Percentiles rank a stretch among this genome's conserved stretches.
These are phyloP conservation scores for Ascocoryne sarcoides DNA, from an alignment of 2,329 filamentous ascomycete species.

Conservation along the genomic window DNA sequence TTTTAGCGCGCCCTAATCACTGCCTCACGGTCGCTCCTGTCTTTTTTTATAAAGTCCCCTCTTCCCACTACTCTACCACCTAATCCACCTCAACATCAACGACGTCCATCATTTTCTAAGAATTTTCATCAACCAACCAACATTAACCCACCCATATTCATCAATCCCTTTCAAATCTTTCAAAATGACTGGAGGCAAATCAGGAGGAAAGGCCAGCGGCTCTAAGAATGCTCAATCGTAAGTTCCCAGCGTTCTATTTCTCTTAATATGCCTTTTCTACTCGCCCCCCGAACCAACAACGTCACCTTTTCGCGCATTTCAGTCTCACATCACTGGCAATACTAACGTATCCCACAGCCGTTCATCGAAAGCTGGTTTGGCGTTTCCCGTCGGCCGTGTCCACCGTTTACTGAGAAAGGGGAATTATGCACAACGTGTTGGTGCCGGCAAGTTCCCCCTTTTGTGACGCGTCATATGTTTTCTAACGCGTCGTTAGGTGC, in stretches of 20 bases:
- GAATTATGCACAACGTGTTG: conserved; percentile 99
- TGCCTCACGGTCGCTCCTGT: no score
- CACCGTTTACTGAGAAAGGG: conserved; percentile 98
- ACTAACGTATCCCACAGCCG: conserved; percentile 54
- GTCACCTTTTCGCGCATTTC: background rate
- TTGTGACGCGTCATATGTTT: conserved; percentile 7
- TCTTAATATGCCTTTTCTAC: conserved; percentile 35
- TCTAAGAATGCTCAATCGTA: conserved; percentile 99
- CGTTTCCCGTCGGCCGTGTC: conserved; percentile 98
- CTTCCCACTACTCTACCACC: conserved; percentile 9
- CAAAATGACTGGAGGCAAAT: conserved; percentile 99
- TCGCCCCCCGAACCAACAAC: conserved; percentile 19
- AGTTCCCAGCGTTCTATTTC: conserved; percentile 37
- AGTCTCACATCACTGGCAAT: no score
- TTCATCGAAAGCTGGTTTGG: conserved; percentile 98
- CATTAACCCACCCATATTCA: conserved; percentile 26
- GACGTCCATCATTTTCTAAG: no score
- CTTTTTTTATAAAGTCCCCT: no score
- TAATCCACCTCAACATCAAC: conserved; percentile 11
- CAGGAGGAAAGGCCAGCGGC: conserved; percentile 98
- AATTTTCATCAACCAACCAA: conserved; percentile 13
- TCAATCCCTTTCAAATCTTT: conserved; percentile 35
- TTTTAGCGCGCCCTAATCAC: no score
- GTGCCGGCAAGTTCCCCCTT: conserved; percentile 60
- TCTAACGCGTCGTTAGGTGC: conserved; percentile 45